phyloP scores from a whole-genome alignment of 805 yeast genomes.

The Hanseniaspora jakobsenii region DNA sequence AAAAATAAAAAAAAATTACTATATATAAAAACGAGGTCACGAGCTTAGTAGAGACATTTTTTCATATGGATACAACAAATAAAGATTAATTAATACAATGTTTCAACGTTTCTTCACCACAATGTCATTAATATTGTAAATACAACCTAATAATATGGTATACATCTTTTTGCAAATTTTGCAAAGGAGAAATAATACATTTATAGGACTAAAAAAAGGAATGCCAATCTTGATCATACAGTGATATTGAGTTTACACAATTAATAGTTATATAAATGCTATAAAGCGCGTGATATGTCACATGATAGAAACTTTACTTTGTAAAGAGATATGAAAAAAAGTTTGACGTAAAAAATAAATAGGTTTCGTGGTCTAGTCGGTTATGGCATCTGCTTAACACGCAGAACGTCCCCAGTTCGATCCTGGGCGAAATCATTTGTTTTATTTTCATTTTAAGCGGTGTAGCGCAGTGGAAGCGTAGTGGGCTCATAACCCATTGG shows the following conservation, averaged over 20 bases:
- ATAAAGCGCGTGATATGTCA: no score
- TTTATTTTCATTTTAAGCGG: conserved; percentile 22
- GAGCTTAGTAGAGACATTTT: no score
- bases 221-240: no score
- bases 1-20: no score
- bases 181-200: no score
- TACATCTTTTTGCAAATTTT: no score
- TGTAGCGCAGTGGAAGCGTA: conserved; percentile 17
- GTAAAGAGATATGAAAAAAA: neutral
- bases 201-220: no score
- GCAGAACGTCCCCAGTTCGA: conserved; percentile 99
- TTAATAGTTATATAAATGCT: neutral
- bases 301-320: no score
- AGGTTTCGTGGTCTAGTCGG: conserved; percentile 99
- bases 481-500: conserved; percentile 17
- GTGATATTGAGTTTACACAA: no score
- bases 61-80: no score
- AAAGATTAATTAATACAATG: neutral
- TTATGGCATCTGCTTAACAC: conserved; percentile 99
- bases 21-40: no score
- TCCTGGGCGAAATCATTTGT: conserved; percentile 96
- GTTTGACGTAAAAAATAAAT: conserved; percentile 4
- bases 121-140: neutral
- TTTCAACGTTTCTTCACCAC: no score
- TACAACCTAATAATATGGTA: neutral